phyloP scores from a whole-genome alignment of 129 eudicot species.

The Flaveria linearis region DNA sequence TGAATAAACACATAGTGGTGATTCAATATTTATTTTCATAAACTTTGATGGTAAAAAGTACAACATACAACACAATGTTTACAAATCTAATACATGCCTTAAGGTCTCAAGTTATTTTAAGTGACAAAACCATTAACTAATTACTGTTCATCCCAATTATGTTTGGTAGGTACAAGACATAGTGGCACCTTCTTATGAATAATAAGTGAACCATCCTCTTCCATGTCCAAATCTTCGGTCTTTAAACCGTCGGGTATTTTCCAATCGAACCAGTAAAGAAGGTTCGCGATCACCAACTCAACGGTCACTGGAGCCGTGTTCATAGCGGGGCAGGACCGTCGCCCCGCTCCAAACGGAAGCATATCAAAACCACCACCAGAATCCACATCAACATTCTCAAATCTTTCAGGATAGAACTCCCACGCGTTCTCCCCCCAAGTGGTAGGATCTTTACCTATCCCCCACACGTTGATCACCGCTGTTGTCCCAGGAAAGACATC shows the following conservation, averaged over 20 bases:
- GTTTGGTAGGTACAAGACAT: not conserved
- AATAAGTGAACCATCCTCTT: not conserved
- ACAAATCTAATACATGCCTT: too few relatives aligned
- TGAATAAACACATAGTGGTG: too few relatives aligned
- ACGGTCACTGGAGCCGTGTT: not conserved
- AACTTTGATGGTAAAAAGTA: too few relatives aligned
- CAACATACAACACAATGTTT: too few relatives aligned
- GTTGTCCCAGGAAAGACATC: constrained; percentile 4
- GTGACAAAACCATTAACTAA: not conserved
- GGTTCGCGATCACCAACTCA: constrained; percentile 9
- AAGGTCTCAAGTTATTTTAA: not conserved
- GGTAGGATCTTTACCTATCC: not conserved
- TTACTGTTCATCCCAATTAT: not conserved
- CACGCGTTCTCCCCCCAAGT: constrained; percentile 2
- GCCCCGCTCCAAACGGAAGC: constrained; percentile 12
- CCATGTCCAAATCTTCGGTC: not conserved
- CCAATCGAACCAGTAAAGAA: constrained; percentile 14
- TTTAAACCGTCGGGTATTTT: not conserved
- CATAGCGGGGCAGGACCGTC: not conserved
- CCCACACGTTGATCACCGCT: not conserved
- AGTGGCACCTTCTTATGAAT: not conserved
- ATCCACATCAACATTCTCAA: not conserved
- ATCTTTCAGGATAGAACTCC: constrained; percentile 6
- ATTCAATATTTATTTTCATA: too few relatives aligned
- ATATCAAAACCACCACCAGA: not conserved